These are phyloP conservation scores for Lupinus albus DNA, from an alignment of 306 rosid genomes.

Conservation along the genomic window DNA sequence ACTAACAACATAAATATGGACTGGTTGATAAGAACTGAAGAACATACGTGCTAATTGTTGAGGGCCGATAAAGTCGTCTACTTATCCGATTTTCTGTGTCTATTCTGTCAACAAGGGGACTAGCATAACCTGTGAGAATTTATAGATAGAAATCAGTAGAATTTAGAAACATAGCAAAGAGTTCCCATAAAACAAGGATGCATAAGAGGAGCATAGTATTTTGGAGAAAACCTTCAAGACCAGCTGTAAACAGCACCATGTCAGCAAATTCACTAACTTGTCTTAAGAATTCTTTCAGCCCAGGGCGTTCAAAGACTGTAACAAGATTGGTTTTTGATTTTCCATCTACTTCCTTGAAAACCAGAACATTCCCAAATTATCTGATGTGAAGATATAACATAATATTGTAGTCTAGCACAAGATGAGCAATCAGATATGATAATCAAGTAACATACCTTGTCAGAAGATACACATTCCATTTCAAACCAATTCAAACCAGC, in stretches of 20 bases:
- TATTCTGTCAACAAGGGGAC: conserved; percentile 88
- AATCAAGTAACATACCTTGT: conserved; percentile 58
- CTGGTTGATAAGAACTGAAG: conserved; percentile 20
- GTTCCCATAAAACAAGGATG: conserved; percentile 1
- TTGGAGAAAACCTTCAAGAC: conserved; percentile 77
- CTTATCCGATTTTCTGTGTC: conserved; percentile 65
- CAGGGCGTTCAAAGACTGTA: conserved; percentile 95
- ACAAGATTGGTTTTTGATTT: conserved; percentile 76
- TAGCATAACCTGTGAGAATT: conserved; percentile 76
- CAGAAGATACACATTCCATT: conserved; percentile 75
- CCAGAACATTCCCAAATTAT: conserved; percentile 35
- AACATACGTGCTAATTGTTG: conserved; percentile 84
- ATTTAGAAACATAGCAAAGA: conserved; percentile 31
- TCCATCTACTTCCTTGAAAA: conserved; percentile 75
- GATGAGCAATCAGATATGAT: conserved; percentile 28
- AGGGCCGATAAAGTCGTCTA: conserved; percentile 83
- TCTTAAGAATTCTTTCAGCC: conserved; percentile 77
- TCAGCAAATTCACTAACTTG: conserved; percentile 78
- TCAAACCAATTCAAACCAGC: conserved; percentile 91
- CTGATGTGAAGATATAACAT: conserved; percentile 31
- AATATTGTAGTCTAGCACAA: background rate
- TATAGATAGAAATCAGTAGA: conserved; percentile 13
- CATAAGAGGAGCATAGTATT: conserved; percentile 34
- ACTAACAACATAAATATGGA: background rate
- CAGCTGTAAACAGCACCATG: conserved; percentile 84